These are phyloP conservation scores for Citrullus mucosospermus DNA, from an alignment of 306 rosid species.

Conservation along the genomic window DNA sequence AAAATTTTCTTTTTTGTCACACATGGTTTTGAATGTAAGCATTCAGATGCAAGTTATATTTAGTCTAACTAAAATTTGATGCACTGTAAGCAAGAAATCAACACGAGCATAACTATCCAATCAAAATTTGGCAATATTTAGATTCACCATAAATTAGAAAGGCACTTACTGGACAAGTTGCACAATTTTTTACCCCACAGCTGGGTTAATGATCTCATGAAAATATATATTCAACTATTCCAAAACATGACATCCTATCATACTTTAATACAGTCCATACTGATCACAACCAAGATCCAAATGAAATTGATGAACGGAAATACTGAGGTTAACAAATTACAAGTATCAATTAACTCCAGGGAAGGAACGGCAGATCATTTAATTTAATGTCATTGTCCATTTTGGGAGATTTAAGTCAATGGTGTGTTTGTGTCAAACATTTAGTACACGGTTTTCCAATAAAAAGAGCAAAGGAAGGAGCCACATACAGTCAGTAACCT, in stretches of 20 bases:
- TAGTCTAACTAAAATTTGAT: not conserved
- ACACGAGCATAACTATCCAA: not conserved
- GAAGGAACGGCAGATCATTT: not conserved
- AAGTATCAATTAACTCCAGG: not conserved
- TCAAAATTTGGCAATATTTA: not conserved
- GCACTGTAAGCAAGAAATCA: not conserved
- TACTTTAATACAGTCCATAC: not conserved
- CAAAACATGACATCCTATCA: not conserved
- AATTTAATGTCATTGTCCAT: not conserved
- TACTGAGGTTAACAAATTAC: not conserved
- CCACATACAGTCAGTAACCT: constrained; percentile 92
- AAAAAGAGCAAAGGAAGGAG: constrained; percentile 21
- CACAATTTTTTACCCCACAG: not conserved
- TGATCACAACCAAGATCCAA: not conserved
- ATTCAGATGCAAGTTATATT: not conserved
- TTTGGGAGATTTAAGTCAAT: not conserved
- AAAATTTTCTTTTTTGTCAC: not conserved
- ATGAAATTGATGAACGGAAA: not conserved
- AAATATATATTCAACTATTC: not conserved
- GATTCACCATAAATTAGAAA: too few species aligned
- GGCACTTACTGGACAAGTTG: too few species aligned
- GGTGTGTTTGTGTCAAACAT: not conserved
- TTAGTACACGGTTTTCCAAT: not conserved
- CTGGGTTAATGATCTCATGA: not conserved
- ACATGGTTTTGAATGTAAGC: not conserved